Evolutionary conservation across 257 asterid species (phyloP).

Genomic region (Solanum virginianum): DNA sequence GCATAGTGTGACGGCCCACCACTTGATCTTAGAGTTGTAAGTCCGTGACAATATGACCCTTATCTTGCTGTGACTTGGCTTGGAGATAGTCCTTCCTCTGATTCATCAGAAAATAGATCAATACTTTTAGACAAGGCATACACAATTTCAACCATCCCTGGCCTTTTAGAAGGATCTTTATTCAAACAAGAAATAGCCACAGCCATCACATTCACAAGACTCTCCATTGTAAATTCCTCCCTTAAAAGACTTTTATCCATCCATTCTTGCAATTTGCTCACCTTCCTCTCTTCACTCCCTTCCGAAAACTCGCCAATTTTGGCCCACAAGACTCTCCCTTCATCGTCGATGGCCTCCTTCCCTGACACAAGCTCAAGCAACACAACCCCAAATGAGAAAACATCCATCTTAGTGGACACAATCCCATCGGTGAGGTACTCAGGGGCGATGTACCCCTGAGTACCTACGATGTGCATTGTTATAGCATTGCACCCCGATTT

Average conservation of each 20-base stretch:
- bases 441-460: constrained; percentile 88
- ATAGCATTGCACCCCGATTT: constrained; percentile 91
- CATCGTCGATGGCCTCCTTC: constrained; percentile 45
- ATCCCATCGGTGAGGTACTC: constrained; percentile 72
- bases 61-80: constrained; percentile 51
- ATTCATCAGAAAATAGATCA: constrained; percentile 54
- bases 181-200: constrained; percentile 62
- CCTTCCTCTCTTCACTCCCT: constrained; percentile 36
- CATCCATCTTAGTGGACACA: constrained; percentile 80
- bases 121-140: constrained; percentile 84
- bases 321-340: constrained; percentile 58
- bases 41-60: background rate
- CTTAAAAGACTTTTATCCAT: constrained; percentile 37
- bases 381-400: constrained; percentile 84
- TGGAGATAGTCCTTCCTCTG: constrained; percentile 68
- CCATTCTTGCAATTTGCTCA: constrained; percentile 47
- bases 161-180: constrained; percentile 72
- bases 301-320: constrained; percentile 26
- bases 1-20: no score
- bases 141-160: constrained; percentile 88
- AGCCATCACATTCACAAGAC: constrained; percentile 47
- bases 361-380: constrained; percentile 75
- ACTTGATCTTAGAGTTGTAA: no score
- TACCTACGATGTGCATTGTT: constrained; percentile 94
- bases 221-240: constrained; percentile 41